Evolutionary conservation across 176 grass and related monocot species (phyloP).

Genomic region (Hsuehochloa calcarea): DNA sequence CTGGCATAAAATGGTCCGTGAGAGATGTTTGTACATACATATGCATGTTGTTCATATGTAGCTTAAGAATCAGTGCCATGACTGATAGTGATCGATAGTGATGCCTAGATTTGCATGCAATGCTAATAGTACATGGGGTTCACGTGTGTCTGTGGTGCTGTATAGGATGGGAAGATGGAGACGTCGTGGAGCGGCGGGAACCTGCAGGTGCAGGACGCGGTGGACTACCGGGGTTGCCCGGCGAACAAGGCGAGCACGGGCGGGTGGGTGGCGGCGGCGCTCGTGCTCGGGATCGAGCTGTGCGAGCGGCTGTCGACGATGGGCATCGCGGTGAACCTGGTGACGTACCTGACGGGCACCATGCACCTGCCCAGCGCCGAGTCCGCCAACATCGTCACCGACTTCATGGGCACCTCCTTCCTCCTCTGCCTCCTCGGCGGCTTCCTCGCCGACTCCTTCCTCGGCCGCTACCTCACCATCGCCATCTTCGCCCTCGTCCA

Average conservation of each 20-base stretch:
- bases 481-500: slow-evolving; percentile 80
- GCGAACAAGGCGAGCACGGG: slow-evolving; percentile 69
- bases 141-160: neutral
- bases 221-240: slow-evolving; percentile 64
- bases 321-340: slow-evolving; percentile 85
- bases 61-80: neutral
- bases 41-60: neutral
- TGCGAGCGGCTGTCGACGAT: slow-evolving; percentile 81
- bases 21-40: neutral
- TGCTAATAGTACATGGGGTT: neutral
- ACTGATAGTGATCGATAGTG: neutral
- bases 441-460: slow-evolving; percentile 81
- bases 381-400: slow-evolving; percentile 78
- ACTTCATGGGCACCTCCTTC: slow-evolving; percentile 99
- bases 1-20: slow-evolving; percentile 21
- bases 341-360: slow-evolving; percentile 68
- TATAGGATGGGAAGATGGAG: slow-evolving; percentile 31
- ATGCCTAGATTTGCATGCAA: neutral
- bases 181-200: slow-evolving; percentile 12
- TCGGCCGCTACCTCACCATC: slow-evolving; percentile 91
- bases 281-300: slow-evolving; percentile 71
- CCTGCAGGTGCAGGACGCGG: slow-evolving; percentile 48
- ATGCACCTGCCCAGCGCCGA: slow-evolving; percentile 80
- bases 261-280: slow-evolving; percentile 67
- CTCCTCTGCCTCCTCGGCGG: slow-evolving; percentile 96